These are phyloP conservation scores for Arctium lappa DNA, from an alignment of 129 eudicot species.

Conservation along the genomic window DNA sequence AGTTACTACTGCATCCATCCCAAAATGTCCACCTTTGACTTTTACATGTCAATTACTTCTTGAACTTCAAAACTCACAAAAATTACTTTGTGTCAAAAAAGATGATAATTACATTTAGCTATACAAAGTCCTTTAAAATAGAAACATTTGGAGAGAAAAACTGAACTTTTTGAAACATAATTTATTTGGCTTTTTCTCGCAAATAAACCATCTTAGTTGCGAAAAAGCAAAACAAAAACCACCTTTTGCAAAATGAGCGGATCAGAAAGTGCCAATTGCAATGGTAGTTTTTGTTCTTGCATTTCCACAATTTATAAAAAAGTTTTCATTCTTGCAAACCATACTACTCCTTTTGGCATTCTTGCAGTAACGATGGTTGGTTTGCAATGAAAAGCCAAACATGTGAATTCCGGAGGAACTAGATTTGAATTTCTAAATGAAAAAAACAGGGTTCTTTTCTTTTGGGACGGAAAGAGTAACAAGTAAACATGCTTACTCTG, in stretches of 20 bases:
- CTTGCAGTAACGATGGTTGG: background rate
- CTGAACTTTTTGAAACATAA: too few species aligned
- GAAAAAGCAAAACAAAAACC: too few species aligned
- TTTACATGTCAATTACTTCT: background rate
- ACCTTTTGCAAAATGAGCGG: too few species aligned
- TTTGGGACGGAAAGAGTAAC: background rate
- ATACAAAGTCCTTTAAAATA: background rate
- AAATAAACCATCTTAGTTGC: too few species aligned
- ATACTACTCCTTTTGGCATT: background rate
- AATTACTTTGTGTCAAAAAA: background rate
- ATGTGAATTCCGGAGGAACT: background rate
- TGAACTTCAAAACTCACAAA: background rate
- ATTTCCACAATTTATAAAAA: too few species aligned
- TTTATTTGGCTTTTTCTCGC: too few species aligned
- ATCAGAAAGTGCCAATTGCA: too few species aligned
- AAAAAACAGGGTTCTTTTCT: background rate
- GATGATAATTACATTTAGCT: background rate
- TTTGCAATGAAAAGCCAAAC: constrained; percentile 10
- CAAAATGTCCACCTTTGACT: constrained; percentile 3
- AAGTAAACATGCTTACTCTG: constrained; percentile 51
- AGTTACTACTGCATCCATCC: background rate
- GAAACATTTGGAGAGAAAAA: too few species aligned
- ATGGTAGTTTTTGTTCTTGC: too few species aligned
- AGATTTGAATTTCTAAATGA: background rate
- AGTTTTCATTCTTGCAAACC: background rate